These are phyloP conservation scores for Rhizopogon sp. DNA, from an alignment of 768 basidiomycete genomes.

Conservation along the genomic window DNA sequence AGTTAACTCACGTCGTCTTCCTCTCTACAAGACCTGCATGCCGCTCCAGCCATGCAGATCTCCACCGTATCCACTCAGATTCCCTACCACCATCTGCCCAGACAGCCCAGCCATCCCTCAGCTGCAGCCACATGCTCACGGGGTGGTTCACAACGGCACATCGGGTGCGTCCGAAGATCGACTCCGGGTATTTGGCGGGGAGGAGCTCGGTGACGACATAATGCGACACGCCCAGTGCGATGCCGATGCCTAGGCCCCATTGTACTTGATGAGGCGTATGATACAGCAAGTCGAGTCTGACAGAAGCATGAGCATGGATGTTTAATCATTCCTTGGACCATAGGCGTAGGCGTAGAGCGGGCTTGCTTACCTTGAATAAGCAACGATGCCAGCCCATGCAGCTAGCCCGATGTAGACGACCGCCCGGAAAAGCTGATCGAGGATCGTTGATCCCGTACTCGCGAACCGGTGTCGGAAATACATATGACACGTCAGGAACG, in stretches of 20 bases:
- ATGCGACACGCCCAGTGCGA: slow-evolving; percentile 43
- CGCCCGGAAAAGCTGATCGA: slow-evolving; percentile 50
- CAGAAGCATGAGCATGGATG: neutral
- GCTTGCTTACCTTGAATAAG: slow-evolving; percentile 68
- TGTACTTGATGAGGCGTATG: slow-evolving; percentile 68
- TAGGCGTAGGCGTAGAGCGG: neutral
- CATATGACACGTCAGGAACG: slow-evolving; percentile 72
- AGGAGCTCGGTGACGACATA: slow-evolving; percentile 58
- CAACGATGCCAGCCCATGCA: slow-evolving; percentile 59
- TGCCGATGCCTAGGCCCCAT: slow-evolving; percentile 71
- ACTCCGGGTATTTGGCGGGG: slow-evolving; percentile 48
- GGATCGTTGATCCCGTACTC: slow-evolving; percentile 40
- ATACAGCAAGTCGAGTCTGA: slow-evolving; percentile 66
- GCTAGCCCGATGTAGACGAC: slow-evolving; percentile 45
- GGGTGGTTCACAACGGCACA: slow-evolving; percentile 49
- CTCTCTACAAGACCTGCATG: slow-evolving; percentile 14
- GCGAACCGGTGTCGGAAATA: slow-evolving; percentile 63
- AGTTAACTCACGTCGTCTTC: slow-evolving; percentile 3
- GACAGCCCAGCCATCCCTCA: slow-evolving; percentile 79
- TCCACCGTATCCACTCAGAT: slow-evolving; percentile 67
- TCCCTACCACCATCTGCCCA: slow-evolving; percentile 80
- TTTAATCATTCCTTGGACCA: neutral
- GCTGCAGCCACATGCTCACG: slow-evolving; percentile 56
- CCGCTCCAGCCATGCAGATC: slow-evolving; percentile 46
- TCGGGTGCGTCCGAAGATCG: slow-evolving; percentile 47